A percentile compares a stretch with the other conserved stretches of the same genome.
These are phyloP conservation scores for Claviceps sp. DNA, from an alignment of 2,329 filamentous ascomycete species.

Conservation along the genomic window DNA sequence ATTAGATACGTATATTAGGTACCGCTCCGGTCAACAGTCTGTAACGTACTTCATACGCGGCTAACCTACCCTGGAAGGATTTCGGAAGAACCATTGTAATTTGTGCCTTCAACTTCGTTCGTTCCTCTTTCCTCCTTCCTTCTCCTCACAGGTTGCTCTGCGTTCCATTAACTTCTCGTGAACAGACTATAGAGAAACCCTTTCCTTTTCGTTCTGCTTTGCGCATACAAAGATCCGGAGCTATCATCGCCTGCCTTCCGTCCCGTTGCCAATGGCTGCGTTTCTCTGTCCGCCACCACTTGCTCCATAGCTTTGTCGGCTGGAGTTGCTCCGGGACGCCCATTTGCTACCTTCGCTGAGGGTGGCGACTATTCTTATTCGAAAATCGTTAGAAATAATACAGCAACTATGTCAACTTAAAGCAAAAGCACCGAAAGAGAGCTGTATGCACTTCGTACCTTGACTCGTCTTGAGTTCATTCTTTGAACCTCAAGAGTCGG, in stretches of 20 bases:
- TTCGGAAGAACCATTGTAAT: too few species aligned
- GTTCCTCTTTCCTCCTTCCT: neutral
- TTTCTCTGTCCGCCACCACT: neutral
- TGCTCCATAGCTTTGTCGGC: neutral
- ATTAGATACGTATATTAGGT: too few species aligned
- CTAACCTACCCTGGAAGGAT: neutral
- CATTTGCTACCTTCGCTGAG: neutral
- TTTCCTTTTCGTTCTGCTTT: conserved; percentile 6
- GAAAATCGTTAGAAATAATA: neutral
- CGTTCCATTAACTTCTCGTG: conserved; percentile 1
- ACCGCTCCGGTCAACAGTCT: too few species aligned
- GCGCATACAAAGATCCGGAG: neutral
- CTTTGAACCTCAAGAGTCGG: neutral
- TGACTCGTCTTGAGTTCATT: neutral
- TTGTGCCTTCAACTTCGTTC: neutral
- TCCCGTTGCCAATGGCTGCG: neutral
- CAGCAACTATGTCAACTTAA: neutral
- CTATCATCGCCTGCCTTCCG: neutral
- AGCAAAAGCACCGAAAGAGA: neutral
- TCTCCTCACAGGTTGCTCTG: too few species aligned
- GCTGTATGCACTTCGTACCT: neutral
- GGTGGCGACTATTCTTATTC: neutral
- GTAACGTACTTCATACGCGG: too few species aligned
- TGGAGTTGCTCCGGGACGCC: neutral
- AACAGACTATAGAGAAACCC: conserved; percentile 9